Evolutionary conservation across 176 grass and related monocot genomes (phyloP), one percentile per base, ranked within the genome.

Genomic region (Carex littledalei): DNA sequence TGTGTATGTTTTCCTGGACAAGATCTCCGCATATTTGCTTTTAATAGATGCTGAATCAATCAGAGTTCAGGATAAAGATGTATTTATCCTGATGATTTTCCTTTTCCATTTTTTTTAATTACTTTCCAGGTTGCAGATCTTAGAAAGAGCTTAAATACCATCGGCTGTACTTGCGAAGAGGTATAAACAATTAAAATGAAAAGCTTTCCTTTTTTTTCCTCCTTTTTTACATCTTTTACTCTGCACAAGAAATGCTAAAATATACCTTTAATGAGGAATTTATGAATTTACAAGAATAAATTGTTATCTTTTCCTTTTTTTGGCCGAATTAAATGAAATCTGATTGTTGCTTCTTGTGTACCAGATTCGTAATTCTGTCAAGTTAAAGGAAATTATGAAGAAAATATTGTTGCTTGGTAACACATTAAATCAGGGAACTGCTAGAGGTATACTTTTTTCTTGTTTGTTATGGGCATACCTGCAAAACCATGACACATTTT

Each of bases 351-450:
- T 78, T 78, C 17, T 29, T 83, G 21, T 29, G 41, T 80, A 85
- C 84, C 86, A 98, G 95, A 98, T 98, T 79, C 95, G 91, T 73
- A 82, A 66, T 89, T 98, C 91, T 80, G 67, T 84, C 84, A 98
- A 98, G 92, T 86, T 98, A 86, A 98, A 98, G 88, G 95, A 98
- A 82, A 90, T 98, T 65, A 98, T 98, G 95, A 98, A 93, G 92
- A 94, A 90, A 91, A 94, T 98, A 85, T 90, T 98, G 31, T 89
- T 93, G 63, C 95, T 98, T 79, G 95, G 95, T 58, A 98, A 98
- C 88, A 90, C 88, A 1, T 86, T 98, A 80, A 98, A 98, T 89
- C 92, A 93, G 75, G 95, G 95, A 65, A 98, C 92, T 89, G 92
- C 95, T 54, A 93, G 93, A 98, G 95, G 95, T 98, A 91, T 82